A percentile compares a stretch with the other conserved stretches of the same genome.
Evolutionary conservation across 306 rosid genomes (phyloP).

Genomic region (Rosa persica): DNA sequence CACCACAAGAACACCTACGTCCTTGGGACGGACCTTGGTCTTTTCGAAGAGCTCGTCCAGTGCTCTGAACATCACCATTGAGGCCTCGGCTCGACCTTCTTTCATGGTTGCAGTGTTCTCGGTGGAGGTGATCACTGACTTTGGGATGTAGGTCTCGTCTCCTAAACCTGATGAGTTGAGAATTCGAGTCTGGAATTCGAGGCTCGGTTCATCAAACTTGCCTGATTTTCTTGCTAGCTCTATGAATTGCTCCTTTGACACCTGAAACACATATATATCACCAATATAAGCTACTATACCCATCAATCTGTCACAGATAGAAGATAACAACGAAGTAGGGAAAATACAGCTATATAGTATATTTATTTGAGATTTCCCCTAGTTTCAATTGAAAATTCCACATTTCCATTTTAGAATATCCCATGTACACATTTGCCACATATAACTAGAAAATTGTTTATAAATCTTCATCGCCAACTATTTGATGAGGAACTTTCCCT

Average conservation of each 20-base stretch:
- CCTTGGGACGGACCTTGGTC: slow-evolving; percentile 76
- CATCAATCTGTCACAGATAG: not conserved
- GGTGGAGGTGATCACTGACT: slow-evolving; percentile 45
- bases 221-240: slow-evolving; percentile 77
- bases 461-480: not conserved
- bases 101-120: slow-evolving; percentile 82
- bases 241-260: slow-evolving; percentile 65
- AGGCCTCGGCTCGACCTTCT: slow-evolving; percentile 87
- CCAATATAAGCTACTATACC: not conserved
- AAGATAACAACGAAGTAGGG: not conserved
- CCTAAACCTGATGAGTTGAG: slow-evolving; percentile 83
- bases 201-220: slow-evolving; percentile 68
- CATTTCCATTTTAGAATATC: not conserved
- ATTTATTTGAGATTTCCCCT: not conserved
- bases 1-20: slow-evolving; percentile 74
- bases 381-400: not conserved
- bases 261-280: slow-evolving; percentile 37
- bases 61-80: slow-evolving; percentile 87
- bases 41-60: slow-evolving; percentile 88
- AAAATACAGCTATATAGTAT: not conserved
- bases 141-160: slow-evolving; percentile 84
- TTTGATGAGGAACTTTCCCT: not conserved
- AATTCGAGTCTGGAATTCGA: slow-evolving; percentile 65
- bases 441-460: not conserved
- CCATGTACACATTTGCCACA: not conserved